A percentile compares a stretch with the other conserved stretches of the same genome.
Conservation (phyloP, 768 basidiomycete genomes). For the Suillus cothurnatus region DNA sequence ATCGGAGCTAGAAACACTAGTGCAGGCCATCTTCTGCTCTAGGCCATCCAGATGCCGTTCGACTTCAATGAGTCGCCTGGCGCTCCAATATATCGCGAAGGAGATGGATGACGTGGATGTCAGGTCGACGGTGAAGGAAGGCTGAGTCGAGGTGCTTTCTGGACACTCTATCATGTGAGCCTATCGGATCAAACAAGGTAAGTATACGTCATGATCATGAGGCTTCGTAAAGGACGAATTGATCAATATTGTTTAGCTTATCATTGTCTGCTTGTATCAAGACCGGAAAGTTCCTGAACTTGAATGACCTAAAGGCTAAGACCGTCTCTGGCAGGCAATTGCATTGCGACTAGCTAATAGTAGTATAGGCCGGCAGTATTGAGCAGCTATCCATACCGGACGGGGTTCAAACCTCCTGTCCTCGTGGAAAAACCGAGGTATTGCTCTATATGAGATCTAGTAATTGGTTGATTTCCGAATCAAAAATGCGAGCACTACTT, state of each 20-base stretch:
- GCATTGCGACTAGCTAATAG: constrained; percentile 38
- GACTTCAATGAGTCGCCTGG: constrained; percentile 65
- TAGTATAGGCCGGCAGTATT: constrained; percentile 11
- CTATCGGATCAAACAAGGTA: constrained; percentile 57
- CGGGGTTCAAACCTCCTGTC: constrained; percentile 53
- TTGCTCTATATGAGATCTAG: constrained; percentile 94
- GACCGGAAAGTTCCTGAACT: constrained; percentile 94
- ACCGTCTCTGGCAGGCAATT: constrained; percentile 73
- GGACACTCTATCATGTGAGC: constrained; percentile 43
- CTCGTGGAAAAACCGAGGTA: constrained; percentile 88
- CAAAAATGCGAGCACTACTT: constrained; percentile 92
- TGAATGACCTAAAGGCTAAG: constrained; percentile 98
- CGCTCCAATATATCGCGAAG: constrained; percentile 83
- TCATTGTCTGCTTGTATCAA: constrained; percentile 98
- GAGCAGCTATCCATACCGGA: constrained; percentile 34
- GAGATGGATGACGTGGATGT: constrained; percentile 90
- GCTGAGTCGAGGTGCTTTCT: constrained; percentile 41
- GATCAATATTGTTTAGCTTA: constrained; percentile 91
- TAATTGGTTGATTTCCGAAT: constrained; percentile 99
- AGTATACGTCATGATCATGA: too few relatives aligned
- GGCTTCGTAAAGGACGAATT: constrained; percentile 44
- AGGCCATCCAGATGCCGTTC: constrained; percentile 66
- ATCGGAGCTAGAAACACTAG: constrained; percentile 75
- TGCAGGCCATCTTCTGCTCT: constrained; percentile 68
- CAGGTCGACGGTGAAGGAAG: constrained; percentile 90